Evolutionary conservation across 2,329 filamentous ascomycete species (phyloP).

Genomic region (Trichoderma endophyticum): DNA sequence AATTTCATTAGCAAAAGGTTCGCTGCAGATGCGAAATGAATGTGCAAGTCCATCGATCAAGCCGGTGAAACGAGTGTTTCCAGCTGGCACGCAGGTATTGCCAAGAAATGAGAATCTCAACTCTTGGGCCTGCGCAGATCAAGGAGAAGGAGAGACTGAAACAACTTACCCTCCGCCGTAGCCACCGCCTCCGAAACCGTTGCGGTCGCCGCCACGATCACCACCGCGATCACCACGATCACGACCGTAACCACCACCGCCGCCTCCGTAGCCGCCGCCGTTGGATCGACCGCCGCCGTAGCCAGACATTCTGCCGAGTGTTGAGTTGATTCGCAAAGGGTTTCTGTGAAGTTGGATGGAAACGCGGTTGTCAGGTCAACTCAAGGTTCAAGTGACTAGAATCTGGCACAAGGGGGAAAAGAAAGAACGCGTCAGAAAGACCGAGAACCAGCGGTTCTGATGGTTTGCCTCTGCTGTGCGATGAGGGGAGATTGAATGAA

Average conservation of each 20-base stretch:
- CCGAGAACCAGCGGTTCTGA: background rate
- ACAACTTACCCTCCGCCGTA: conserved; percentile 38
- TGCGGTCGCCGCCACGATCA: conserved; percentile 46
- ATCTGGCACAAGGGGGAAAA: background rate
- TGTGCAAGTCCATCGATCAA: background rate
- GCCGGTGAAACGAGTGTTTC: background rate
- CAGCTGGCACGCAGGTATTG: background rate
- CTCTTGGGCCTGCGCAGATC: background rate
- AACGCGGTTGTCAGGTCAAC: conserved; percentile 16
- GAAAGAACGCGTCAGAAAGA: conserved; percentile 15
- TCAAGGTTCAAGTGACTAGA: background rate
- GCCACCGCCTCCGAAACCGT: conserved; percentile 37
- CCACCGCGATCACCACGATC: conserved; percentile 43
- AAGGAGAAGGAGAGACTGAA: background rate
- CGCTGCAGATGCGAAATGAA: background rate
- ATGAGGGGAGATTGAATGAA: conserved; percentile 26
- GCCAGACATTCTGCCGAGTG: conserved; percentile 44
- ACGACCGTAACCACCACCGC: conserved; percentile 40
- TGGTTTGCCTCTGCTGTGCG: conserved; percentile 10
- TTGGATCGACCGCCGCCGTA: conserved; percentile 36
- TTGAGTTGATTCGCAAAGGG: conserved; percentile 12
- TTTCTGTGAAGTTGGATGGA: background rate
- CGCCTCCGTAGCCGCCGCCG: conserved; percentile 32
- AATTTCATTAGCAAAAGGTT: conserved; percentile 34
- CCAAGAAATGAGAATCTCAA: background rate